Evolutionary conservation across 2,329 filamentous ascomycete genomes (phyloP), one percentile per base, ranked within the genome.

Genomic region (Phaeosphaeria sp.): DNA sequence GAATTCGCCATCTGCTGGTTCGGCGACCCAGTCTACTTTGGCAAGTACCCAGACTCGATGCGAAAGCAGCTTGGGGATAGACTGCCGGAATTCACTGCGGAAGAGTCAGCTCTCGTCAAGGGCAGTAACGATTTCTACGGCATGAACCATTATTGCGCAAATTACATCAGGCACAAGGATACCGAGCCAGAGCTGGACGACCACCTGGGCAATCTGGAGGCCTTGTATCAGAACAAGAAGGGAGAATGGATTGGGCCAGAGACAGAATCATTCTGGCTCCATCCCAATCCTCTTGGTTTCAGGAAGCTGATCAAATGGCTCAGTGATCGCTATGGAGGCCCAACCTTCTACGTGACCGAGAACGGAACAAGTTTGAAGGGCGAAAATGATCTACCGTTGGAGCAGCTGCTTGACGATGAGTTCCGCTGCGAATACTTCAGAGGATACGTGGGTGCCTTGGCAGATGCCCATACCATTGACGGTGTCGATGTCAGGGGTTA

Each of bases 81-180:
- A 15, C 84, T 96, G 48, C 92, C 92, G 5, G 81, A 82, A 46
- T 95, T 91, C 76, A 92, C 90, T 0, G 77, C 84, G 0, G 90
- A 91, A 65, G 91, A 96, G 73, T 77, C 82, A 22, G 86, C 85
- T 1, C 82, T 95, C n/a, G 87, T 96, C 46, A 84, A 89, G 71
- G 91, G 90, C n/a, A 92, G 89, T 73, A 95, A 95, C 77, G 92
- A 96, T 81, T 96, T 96, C 79, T 96, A 96, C 78, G 92, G 91
- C 76, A 94, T 94, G 91, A 96, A 96, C 82, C 90, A 93, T 83
- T 96, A 96, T 82, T 93, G 91, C 50, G 90, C 91, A 72, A 91
- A 95, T 83, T 96, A 91, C 80, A 88, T 96, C 80, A 89, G 88
- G 76, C 89, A 93, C 79, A 86, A 87, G 71, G 83, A 85, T 7